phyloP scores from a whole-genome alignment of 495 filamentous ascomycete genomes.

The Aspergillus campestris region DNA sequence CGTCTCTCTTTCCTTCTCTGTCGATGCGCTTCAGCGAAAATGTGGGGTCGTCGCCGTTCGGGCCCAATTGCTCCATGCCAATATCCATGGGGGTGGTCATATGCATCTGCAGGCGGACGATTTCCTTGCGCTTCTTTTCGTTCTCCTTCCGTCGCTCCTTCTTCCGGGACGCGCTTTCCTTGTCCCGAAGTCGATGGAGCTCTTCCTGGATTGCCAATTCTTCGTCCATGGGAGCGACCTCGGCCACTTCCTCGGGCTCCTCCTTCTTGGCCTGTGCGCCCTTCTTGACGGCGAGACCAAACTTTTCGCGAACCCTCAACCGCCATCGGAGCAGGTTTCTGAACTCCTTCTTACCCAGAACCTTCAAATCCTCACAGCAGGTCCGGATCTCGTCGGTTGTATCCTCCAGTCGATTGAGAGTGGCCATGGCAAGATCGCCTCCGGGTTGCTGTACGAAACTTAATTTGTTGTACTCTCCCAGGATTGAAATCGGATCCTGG shows the following conservation, averaged over 20 bases:
- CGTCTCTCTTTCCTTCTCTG: constrained; percentile 57
- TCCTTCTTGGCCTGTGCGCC: constrained; percentile 34
- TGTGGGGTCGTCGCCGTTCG: constrained; percentile 66
- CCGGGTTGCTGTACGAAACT: constrained; percentile 68
- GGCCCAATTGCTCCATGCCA: constrained; percentile 82
- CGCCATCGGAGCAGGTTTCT: constrained; percentile 88
- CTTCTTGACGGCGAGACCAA: constrained; percentile 73
- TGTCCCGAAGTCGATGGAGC: constrained; percentile 69
- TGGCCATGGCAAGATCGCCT: constrained; percentile 78
- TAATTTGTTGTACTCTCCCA: constrained; percentile 77
- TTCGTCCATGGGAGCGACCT: constrained; percentile 85
- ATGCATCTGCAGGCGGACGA: constrained; percentile 88
- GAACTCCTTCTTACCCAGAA: constrained; percentile 92
- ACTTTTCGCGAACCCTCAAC: constrained; percentile 79
- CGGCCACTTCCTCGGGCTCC: constrained; percentile 65
- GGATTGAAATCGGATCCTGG: constrained; percentile 88
- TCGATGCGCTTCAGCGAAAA: constrained; percentile 78
- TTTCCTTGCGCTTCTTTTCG: constrained; percentile 82
- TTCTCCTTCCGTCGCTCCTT: constrained; percentile 75
- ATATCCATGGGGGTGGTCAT: constrained; percentile 96
- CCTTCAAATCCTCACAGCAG: constrained; percentile 83
- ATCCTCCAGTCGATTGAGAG: constrained; percentile 81
- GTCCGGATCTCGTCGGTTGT: constrained; percentile 80
- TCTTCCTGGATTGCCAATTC: constrained; percentile 85
- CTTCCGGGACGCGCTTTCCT: constrained; percentile 64